Base-by-base conservation (phyloP, 2,329 filamentous ascomycete species). In the Rhexocercosporidium sp. region DNA sequence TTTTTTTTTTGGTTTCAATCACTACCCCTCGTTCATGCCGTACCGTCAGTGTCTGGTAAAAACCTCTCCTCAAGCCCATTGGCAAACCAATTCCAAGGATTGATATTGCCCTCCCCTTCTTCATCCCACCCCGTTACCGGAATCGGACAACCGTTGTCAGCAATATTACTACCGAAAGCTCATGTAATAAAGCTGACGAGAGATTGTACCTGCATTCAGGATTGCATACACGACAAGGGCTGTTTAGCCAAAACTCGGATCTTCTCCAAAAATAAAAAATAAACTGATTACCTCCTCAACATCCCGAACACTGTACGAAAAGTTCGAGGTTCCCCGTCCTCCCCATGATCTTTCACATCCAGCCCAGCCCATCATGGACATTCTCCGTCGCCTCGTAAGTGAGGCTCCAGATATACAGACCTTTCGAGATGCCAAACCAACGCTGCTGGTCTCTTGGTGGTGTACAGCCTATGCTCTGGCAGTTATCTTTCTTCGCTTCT, bases 361-460 rank as follows among this genome's bases (percentile, higher is more conserved):
- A 44, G 25, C 20, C 39, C 47, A 59, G 14, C 20, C 27, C 18
- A 59, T 31, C 22, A 75, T 76, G 74, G 73, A 75, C 37, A 59
- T 75, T 18, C 29, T 75, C 66, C 69, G 69, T 31, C 71, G 69
- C 44, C 65, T 74, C 62, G 59, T 61, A 22, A 69, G 44, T 61
- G 62, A 67, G 34, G 69, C 73, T 54, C 76, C 76, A 9, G 73
- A 69, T 14, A 60, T 68, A 12, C 69, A 68, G 57, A 63, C 56
- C 8, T 74, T 71, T 62, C 65, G 71, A 57, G 69, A 86, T 59
- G 90, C 94, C 81, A 96, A 97, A 78, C 93, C 95, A 18, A 96
- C 93, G 0, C 83, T 98, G 44, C 85, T 98, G 69, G 93, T 97
- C 73, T 94, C 92, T 79, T 98, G 94, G 94, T 98, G 95, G 94